Evolutionary conservation across 805 yeast species (phyloP).

Genomic region (Clavispora asparagi): DNA sequence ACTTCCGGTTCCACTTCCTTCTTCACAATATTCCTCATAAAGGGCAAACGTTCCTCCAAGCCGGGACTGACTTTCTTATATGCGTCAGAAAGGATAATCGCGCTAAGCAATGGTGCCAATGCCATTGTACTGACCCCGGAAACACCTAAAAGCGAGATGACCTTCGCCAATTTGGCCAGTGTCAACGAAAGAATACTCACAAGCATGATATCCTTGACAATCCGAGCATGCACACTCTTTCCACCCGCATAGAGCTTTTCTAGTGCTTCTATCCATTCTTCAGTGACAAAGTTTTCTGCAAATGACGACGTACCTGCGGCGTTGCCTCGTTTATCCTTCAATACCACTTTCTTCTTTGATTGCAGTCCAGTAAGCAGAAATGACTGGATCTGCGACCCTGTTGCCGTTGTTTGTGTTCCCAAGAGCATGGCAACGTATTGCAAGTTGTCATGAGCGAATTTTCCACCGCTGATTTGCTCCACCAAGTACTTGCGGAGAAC

Average conservation of each 20-base stretch:
- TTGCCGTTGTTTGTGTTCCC: conserved; percentile 31
- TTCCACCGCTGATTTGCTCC: conserved; percentile 40
- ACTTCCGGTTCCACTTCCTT: conserved; percentile 6
- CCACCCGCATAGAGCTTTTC: conserved; percentile 59
- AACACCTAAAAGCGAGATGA: conserved; percentile 40
- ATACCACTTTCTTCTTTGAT: conserved; percentile 13
- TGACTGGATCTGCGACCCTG: conserved; percentile 13
- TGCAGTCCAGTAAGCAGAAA: conserved; percentile 8
- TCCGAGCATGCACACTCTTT: conserved; percentile 42
- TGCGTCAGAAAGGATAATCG: conserved; percentile 45
- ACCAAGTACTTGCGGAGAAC: conserved; percentile 51
- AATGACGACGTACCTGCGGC: conserved; percentile 26
- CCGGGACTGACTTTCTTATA: conserved; percentile 48
- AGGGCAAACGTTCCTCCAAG: conserved; percentile 45
- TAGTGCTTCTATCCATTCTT: conserved; percentile 53
- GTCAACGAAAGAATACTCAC: conserved; percentile 49
- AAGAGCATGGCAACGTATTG: conserved; percentile 41
- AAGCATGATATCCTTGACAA: conserved; percentile 45
- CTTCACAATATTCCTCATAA: conserved; percentile 25
- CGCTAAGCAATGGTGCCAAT: conserved; percentile 50
- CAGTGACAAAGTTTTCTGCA: conserved; percentile 49
- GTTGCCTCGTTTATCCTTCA: conserved; percentile 18
- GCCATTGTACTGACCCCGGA: conserved; percentile 37
- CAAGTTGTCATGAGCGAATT: conserved; percentile 43
- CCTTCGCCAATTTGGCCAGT: conserved; percentile 34